Evolutionary conservation across 495 filamentous ascomycete genomes (phyloP).

Genomic region (Penicillium parvum): DNA sequence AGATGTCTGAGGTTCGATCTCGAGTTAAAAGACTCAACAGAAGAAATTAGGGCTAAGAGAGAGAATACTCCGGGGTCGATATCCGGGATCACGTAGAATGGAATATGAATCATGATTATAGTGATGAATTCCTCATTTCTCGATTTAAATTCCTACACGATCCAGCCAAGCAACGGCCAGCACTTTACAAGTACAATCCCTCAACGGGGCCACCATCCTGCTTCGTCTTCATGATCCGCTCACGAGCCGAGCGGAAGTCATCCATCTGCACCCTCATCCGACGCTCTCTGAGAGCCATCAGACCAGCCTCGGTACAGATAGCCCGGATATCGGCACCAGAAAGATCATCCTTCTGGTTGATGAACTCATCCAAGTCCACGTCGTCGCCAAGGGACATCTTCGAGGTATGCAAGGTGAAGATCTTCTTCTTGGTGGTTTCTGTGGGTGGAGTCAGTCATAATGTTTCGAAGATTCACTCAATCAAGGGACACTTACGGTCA

Average conservation of each 20-base stretch:
- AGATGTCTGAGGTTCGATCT: not conserved
- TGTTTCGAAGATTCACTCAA: not conserved
- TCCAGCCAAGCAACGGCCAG: slow-evolving; percentile 3
- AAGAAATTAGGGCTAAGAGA: no score
- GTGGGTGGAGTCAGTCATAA: slow-evolving; percentile 27
- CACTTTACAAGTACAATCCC: slow-evolving; percentile 90
- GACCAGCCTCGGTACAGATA: slow-evolving; percentile 94
- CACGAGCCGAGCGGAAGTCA: slow-evolving; percentile 88
- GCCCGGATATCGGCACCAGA: slow-evolving; percentile 98
- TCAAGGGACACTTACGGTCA: slow-evolving; percentile 60
- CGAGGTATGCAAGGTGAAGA: slow-evolving; percentile 97
- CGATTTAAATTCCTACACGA: no score
- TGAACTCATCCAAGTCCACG: slow-evolving; percentile 97
- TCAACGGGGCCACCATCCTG: slow-evolving; percentile 92
- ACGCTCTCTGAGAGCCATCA: slow-evolving; percentile 92
- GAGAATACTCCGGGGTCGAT: no score
- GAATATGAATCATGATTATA: no score
- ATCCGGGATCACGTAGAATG: no score
- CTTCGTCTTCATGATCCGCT: slow-evolving; percentile 97
- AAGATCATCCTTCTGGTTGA: slow-evolving; percentile 96
- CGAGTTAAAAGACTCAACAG: no score
- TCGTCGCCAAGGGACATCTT: slow-evolving; percentile 97
- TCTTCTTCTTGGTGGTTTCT: slow-evolving; percentile 99
- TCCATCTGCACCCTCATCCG: slow-evolving; percentile 99
- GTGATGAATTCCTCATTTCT: no score